phyloP scores from a whole-genome alignment of 2,329 filamentous ascomycete genomes.

The Corinectria fuckeliana region DNA sequence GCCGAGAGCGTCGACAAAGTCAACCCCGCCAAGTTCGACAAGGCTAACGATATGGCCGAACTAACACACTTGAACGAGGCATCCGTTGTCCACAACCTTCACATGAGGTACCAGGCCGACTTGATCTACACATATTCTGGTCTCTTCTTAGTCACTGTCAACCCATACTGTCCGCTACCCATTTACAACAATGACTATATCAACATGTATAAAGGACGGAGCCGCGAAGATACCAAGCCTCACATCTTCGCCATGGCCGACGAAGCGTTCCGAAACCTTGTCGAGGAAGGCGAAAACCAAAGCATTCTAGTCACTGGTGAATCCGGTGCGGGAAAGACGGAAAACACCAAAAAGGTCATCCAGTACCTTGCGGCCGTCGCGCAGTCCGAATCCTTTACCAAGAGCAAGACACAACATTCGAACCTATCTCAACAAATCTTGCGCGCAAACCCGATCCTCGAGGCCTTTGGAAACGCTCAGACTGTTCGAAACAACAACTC shows the following conservation, averaged over 20 bases:
- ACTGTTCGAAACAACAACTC: slow-evolving; percentile 99
- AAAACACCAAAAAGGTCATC: slow-evolving; percentile 99
- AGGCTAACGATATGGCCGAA: slow-evolving; percentile 98
- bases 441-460: slow-evolving; percentile 93
- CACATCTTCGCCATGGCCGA: slow-evolving; percentile 99
- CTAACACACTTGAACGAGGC: slow-evolving; percentile 97
- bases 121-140: slow-evolving; percentile 99
- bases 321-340: slow-evolving; percentile 96
- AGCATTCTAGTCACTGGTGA: slow-evolving; percentile 98
- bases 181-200: slow-evolving; percentile 98
- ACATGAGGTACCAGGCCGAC: slow-evolving; percentile 93
- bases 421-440: slow-evolving; percentile 96
- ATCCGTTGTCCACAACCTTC: slow-evolving; percentile 95
- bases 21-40: slow-evolving; percentile 99
- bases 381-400: slow-evolving; percentile 74
- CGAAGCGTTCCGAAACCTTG: slow-evolving; percentile 91
- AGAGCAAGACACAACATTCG: slow-evolving; percentile 69
- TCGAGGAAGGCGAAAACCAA: slow-evolving; percentile 94
- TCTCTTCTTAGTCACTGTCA: slow-evolving; percentile 94
- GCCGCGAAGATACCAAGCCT: slow-evolving; percentile 90
- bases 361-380: slow-evolving; percentile 97
- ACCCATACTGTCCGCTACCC: slow-evolving; percentile 91
- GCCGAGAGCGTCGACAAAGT: slow-evolving; percentile 94
- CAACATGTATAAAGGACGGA: slow-evolving; percentile 95
- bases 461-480: slow-evolving; percentile 97